Percentiles rank a stretch among this genome's conserved stretches.
Evolutionary conservation across 2,329 filamentous ascomycete species (phyloP).

Genomic region (Penicillium aurantiogriseum): DNA sequence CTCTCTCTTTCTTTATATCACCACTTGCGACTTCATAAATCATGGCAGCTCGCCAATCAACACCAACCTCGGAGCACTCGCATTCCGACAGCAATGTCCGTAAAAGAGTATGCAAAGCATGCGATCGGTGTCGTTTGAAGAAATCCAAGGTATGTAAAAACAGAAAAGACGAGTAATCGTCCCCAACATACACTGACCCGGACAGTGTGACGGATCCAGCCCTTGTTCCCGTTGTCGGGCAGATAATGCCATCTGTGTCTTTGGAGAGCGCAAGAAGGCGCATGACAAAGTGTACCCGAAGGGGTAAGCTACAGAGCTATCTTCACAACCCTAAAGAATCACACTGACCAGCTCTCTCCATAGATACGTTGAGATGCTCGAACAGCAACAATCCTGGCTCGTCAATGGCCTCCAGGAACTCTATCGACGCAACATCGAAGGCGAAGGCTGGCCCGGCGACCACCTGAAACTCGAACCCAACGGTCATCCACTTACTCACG

Average conservation of each 20-base stretch:
- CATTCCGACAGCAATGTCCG: slow-evolving; percentile 50
- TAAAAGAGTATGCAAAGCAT: slow-evolving; percentile 66
- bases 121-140: slow-evolving; percentile 64
- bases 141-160: slow-evolving; percentile 60
- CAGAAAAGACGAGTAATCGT: slow-evolving; percentile 11
- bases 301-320: slow-evolving; percentile 49
- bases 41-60: slow-evolving; percentile 43
- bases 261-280: slow-evolving; percentile 64
- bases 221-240: slow-evolving; percentile 62
- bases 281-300: slow-evolving; percentile 69
- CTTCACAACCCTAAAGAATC: background rate
- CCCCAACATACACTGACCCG: slow-evolving; percentile 25
- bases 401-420: slow-evolving; percentile 61
- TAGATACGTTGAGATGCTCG: slow-evolving; percentile 66
- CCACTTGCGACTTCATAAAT: slow-evolving; percentile 14
- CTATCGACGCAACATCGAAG: slow-evolving; percentile 53
- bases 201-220: slow-evolving; percentile 58
- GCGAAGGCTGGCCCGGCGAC: slow-evolving; percentile 57
- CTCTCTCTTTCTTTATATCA: background rate
- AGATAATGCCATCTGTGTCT: slow-evolving; percentile 65
- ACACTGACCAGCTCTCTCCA: slow-evolving; percentile 8
- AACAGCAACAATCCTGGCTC: slow-evolving; percentile 63
- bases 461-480: slow-evolving; percentile 51
- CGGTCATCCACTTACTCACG: slow-evolving; percentile 62
- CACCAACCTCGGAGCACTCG: slow-evolving; percentile 40